These are phyloP conservation scores for Coniosporium tulheliwenetii DNA, from an alignment of 2,329 filamentous ascomycete species.

Conservation along the genomic window DNA sequence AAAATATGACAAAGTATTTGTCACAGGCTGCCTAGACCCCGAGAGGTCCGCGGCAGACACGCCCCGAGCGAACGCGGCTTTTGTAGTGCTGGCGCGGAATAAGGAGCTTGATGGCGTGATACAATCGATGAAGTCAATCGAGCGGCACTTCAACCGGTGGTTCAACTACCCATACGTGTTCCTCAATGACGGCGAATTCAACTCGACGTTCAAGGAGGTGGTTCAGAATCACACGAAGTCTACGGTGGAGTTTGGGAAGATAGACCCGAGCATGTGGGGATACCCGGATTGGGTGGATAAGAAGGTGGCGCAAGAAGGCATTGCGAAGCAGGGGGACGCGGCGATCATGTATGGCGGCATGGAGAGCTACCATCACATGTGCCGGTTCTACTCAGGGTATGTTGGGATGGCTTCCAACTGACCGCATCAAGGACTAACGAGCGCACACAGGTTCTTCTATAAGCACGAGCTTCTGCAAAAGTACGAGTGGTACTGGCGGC, in stretches of 20 bases:
- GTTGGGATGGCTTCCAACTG: conserved; percentile 13
- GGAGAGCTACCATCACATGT: conserved; percentile 99
- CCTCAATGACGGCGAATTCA: conserved; percentile 94
- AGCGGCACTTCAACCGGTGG: conserved; percentile 98
- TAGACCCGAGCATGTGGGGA: conserved; percentile 83
- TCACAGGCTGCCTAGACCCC: conserved; percentile 68
- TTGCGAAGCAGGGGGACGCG: conserved; percentile 87
- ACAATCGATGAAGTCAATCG: conserved; percentile 93
- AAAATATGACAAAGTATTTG: conserved; percentile 92
- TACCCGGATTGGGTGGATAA: conserved; percentile 93
- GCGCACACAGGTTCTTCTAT: conserved; percentile 62
- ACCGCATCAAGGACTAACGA: background rate
- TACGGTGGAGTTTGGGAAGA: conserved; percentile 83
- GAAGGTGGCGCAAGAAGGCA: conserved; percentile 88
- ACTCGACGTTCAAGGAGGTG: conserved; percentile 79
- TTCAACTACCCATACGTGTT: conserved; percentile 98
- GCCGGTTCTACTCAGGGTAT: conserved; percentile 94
- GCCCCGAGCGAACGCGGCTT: conserved; percentile 81
- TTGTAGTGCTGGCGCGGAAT: conserved; percentile 89
- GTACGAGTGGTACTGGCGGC: conserved; percentile 99
- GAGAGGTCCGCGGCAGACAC: conserved; percentile 31
- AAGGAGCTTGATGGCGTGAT: conserved; percentile 93
- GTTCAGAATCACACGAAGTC: conserved; percentile 82
- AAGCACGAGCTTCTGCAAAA: conserved; percentile 89
- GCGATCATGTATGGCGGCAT: conserved; percentile 99